phyloP scores from a whole-genome alignment of 1,284 basidiomycete species.

The Sanguinoderma infundibulare region DNA sequence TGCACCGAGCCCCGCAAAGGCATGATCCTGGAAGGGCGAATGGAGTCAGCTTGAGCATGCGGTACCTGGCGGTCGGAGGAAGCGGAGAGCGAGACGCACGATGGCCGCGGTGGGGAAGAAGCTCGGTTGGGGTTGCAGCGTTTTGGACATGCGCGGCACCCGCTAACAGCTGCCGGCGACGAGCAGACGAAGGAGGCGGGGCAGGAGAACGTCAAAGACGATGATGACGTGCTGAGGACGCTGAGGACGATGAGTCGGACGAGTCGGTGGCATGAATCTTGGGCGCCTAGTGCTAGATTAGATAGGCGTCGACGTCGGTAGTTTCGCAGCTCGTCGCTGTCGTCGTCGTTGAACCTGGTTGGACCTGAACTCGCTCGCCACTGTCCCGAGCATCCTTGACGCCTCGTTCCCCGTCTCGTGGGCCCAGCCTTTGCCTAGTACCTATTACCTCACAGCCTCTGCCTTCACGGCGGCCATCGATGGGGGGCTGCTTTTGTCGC shows the following conservation, averaged over 20 bases:
- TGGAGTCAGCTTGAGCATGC: constrained; percentile 5
- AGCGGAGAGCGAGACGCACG: constrained; percentile 35
- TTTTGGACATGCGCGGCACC: constrained; percentile 17
- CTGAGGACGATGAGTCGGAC: constrained; percentile 7
- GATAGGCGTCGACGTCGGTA: constrained; percentile 12
- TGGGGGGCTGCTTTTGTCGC: constrained; percentile 12
- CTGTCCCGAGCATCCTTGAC: not conserved
- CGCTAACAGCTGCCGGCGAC: constrained; percentile 6
- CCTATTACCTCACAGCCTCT: not conserved
- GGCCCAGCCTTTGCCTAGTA: not conserved
- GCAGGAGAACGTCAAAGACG: constrained; percentile 12
- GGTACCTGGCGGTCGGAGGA: not conserved
- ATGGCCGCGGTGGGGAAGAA: constrained; percentile 77
- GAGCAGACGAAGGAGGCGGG: constrained; percentile 1
- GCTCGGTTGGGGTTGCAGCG: constrained; percentile 45
- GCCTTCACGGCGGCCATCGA: constrained; percentile 19
- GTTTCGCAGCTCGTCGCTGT: not conserved
- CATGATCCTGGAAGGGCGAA: constrained; percentile 75
- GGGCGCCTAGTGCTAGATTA: constrained; percentile 12
- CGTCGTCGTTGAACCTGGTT: not conserved
- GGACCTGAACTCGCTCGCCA: not conserved
- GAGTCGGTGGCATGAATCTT: constrained; percentile 1
- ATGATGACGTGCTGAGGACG: constrained; percentile 2
- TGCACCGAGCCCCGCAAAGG: constrained; percentile 91
- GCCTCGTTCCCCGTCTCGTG: not conserved